These are phyloP conservation scores for Astragalus membranaceus DNA, from an alignment of 306 rosid species.

Conservation along the genomic window DNA sequence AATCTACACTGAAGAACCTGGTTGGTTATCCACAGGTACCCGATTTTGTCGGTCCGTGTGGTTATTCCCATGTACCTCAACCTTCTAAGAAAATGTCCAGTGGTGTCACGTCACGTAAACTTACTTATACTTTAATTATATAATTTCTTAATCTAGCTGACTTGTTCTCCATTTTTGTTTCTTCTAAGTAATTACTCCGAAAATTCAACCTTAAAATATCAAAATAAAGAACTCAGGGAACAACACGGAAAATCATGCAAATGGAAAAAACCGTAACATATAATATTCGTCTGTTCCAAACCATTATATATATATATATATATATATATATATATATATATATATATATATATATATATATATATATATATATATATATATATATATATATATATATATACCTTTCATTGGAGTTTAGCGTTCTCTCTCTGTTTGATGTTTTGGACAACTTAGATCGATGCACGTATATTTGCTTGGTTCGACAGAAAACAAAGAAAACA, in stretches of 20 bases:
- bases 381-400: too few species aligned
- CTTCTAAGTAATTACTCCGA: constrained; percentile 25
- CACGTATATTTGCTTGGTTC: constrained; percentile 19
- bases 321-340: too few species aligned
- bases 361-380: too few species aligned
- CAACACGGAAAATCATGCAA: constrained; percentile 9
- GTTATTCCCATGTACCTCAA: too few species aligned
- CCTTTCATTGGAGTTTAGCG: background rate
- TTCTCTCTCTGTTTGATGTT: background rate
- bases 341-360: too few species aligned
- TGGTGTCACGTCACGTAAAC: too few species aligned
- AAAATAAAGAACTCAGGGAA: background rate
- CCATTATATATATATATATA: background rate
- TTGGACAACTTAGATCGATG: constrained; percentile 16
- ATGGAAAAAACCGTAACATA: background rate
- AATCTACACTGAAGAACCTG: too few species aligned
- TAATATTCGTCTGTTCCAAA: background rate
- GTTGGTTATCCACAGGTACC: too few species aligned
- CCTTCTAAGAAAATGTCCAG: too few species aligned
- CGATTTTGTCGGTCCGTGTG: too few species aligned
- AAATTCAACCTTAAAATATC: background rate
- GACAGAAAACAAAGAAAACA: background rate
- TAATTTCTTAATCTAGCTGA: constrained; percentile 8
- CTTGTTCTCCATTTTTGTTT: constrained; percentile 8
- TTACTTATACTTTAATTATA: too few species aligned